These are phyloP conservation scores for Kickxella alabastrina DNA, from an alignment of 192 early-diverging fungal species.

Conservation along the genomic window DNA sequence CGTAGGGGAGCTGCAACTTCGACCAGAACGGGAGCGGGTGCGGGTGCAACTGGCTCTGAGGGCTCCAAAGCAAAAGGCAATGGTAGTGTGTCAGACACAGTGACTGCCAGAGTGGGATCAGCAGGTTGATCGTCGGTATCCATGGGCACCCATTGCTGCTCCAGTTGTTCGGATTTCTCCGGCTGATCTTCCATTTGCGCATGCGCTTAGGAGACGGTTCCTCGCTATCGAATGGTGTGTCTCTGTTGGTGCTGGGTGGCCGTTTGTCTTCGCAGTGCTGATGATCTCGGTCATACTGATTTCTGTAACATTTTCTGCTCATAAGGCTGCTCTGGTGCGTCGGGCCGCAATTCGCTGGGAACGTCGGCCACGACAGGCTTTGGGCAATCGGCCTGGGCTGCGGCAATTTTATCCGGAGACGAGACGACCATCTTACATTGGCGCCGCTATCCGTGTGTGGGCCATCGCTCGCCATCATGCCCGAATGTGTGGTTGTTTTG, in stretches of 20 bases:
- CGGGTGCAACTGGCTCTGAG: neutral
- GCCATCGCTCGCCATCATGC: conserved; percentile 36
- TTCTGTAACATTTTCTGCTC: too few relatives aligned
- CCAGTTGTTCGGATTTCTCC: too few relatives aligned
- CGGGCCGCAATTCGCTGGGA: too few relatives aligned
- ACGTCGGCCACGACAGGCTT: too few relatives aligned
- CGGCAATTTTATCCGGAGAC: conserved; percentile 31
- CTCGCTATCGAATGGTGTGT: neutral
- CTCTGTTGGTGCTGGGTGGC: too few relatives aligned
- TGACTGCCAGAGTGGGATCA: neutral
- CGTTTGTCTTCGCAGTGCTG: too few relatives aligned
- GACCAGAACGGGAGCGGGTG: too few relatives aligned
- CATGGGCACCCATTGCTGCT: neutral
- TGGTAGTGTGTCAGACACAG: neutral
- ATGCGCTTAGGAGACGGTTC: conserved; percentile 33
- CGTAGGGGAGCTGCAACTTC: too few relatives aligned
- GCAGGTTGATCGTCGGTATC: neutral
- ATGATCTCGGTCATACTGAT: too few relatives aligned
- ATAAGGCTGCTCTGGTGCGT: neutral
- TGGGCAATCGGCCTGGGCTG: too few relatives aligned
- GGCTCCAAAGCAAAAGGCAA: neutral
- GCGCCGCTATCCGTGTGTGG: conserved; percentile 5
- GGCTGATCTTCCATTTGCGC: conserved; percentile 13
- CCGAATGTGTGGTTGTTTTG: neutral
- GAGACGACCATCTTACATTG: conserved; percentile 25